These are phyloP conservation scores for Fusarium stilboides DNA, from an alignment of 2,329 filamentous ascomycete species.

Conservation along the genomic window DNA sequence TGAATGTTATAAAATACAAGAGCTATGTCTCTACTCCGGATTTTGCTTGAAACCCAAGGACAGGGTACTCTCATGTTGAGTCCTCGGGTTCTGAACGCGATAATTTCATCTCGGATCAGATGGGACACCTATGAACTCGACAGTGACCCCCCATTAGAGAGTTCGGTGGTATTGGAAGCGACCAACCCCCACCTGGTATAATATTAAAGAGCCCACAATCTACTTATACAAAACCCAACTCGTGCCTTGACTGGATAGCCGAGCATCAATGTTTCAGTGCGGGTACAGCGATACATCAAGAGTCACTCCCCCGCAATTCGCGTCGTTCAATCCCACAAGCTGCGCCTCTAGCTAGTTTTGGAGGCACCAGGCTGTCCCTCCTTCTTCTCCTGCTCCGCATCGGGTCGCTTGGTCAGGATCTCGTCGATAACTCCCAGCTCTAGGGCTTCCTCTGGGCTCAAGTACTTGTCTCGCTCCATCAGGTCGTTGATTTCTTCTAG, in stretches of 20 bases:
- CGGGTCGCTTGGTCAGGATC: constrained; percentile 78
- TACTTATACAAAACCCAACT: constrained; percentile 16
- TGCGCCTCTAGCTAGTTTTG: constrained; percentile 24
- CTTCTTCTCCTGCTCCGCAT: constrained; percentile 54
- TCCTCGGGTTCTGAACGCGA: too few species aligned
- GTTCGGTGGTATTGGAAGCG: constrained; percentile 1
- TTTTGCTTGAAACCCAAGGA: too few species aligned
- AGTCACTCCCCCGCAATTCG: too few species aligned
- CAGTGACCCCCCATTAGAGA: not conserved
- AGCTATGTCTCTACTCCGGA: too few species aligned
- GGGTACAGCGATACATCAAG: too few species aligned
- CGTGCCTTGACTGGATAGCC: not conserved
- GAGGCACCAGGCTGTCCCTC: constrained; percentile 28
- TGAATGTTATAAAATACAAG: too few species aligned
- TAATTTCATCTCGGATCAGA: too few species aligned
- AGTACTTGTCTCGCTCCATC: constrained; percentile 97
- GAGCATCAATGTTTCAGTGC: not conserved
- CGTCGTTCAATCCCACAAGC: not conserved
- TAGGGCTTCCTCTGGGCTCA: constrained; percentile 89
- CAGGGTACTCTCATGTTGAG: too few species aligned
- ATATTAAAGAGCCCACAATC: not conserved
- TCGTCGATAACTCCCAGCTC: constrained; percentile 94
- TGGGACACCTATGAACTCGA: not conserved
- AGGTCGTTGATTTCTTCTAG: constrained; percentile 90
- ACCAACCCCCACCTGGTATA: constrained; percentile 1